A percentile compares a stretch with the other conserved stretches of the same genome.
Conservation (phyloP, 441 rosid species). For the Gossypium gossypioides region DNA sequence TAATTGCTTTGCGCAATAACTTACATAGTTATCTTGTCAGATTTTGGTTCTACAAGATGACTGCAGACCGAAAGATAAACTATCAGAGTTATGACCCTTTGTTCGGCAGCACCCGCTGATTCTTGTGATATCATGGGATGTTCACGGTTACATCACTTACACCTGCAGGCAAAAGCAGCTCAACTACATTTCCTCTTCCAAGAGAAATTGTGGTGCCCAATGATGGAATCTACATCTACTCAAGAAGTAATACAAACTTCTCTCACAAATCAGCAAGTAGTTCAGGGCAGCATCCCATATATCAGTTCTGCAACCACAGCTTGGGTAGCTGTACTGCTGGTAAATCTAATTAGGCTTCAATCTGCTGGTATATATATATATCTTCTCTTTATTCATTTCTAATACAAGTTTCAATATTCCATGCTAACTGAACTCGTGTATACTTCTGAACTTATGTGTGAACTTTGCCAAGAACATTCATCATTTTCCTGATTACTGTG, state of each 20-base stretch:
- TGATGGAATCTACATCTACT: conserved; percentile 18
- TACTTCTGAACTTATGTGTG: background rate
- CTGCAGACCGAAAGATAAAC: conserved; percentile 28
- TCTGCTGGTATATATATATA: background rate
- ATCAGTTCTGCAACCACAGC: conserved; percentile 16
- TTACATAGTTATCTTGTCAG: conserved; percentile 24
- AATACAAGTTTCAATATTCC: background rate
- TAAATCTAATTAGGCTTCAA: conserved; percentile 20
- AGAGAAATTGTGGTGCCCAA: conserved; percentile 11
- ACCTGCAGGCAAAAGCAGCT: conserved; percentile 13
- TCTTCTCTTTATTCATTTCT: background rate
- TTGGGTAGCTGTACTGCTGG: conserved; percentile 28
- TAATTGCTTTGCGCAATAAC: background rate
- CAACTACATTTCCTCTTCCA: conserved; percentile 13
- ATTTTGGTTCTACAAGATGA: conserved; percentile 41
- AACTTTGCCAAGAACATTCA: background rate
- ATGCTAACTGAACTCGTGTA: background rate
- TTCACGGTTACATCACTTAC: conserved; percentile 16
- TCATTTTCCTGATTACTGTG: background rate
- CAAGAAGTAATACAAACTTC: conserved; percentile 18
- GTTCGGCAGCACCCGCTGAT: conserved; percentile 33
- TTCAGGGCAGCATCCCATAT: conserved; percentile 17
- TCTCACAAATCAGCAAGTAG: conserved; percentile 18
- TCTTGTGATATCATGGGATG: conserved; percentile 21
- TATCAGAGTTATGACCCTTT: conserved; percentile 22